phyloP scores from a whole-genome alignment of 2,329 filamentous ascomycete species.

The Teratosphaeriaceae sp. region DNA sequence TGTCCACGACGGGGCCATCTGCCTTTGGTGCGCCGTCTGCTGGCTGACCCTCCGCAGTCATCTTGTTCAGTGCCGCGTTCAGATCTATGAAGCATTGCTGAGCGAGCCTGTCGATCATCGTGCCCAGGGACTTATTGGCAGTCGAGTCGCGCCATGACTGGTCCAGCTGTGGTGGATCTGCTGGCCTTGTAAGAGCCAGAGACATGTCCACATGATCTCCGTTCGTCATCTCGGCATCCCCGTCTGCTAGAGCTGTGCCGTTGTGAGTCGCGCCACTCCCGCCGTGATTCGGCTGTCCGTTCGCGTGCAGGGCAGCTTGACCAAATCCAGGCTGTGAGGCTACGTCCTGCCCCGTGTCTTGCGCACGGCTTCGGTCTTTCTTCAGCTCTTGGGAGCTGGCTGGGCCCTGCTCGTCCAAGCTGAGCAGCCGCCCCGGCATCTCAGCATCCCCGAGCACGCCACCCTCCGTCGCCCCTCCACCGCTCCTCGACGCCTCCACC shows the following conservation, averaged over 20 bases:
- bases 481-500: slow-evolving; percentile 13
- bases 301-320: background rate
- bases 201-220: slow-evolving; percentile 10
- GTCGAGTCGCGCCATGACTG: slow-evolving; percentile 59
- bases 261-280: slow-evolving; percentile 12
- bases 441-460: slow-evolving; percentile 16
- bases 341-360: slow-evolving; percentile 9
- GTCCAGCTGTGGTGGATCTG: slow-evolving; percentile 45
- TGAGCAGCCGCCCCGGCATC: slow-evolving; percentile 45
- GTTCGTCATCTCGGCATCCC: slow-evolving; percentile 9
- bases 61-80: slow-evolving; percentile 59
- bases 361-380: slow-evolving; percentile 24
- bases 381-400: slow-evolving; percentile 30
- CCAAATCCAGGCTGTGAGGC: background rate
- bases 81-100: slow-evolving; percentile 79
- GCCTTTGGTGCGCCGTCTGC: slow-evolving; percentile 46
- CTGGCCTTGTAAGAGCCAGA: background rate
- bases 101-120: slow-evolving; percentile 68
- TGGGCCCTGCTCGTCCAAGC: slow-evolving; percentile 41
- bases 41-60: slow-evolving; percentile 52
- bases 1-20: slow-evolving; percentile 47
- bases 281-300: slow-evolving; percentile 4
- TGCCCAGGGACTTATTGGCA: slow-evolving; percentile 68
- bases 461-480: slow-evolving; percentile 13
- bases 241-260: slow-evolving; percentile 10